Evolutionary conservation across 176 grass and related monocot genomes (phyloP), one percentile per base, ranked within the genome.

Genomic region (Eragrostis nindensis): DNA sequence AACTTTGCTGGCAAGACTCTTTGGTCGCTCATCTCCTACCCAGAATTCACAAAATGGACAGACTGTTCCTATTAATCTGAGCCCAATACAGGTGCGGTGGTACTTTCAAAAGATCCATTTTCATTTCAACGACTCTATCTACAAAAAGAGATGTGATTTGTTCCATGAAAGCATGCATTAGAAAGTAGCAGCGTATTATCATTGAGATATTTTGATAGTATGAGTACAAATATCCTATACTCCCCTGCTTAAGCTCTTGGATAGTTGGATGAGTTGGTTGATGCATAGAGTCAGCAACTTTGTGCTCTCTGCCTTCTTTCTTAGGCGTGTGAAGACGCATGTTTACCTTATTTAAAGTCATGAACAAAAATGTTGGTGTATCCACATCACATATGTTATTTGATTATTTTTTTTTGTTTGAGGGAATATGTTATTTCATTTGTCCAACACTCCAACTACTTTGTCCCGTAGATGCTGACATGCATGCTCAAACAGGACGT

Each of bases 1-100:
- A 54, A 85, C 82, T 22, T 80, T 79, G 19, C 71, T 93, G 36
- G 68, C 78, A 76, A 93, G 74, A 72, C 49, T 87, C 48, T 83
- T 90, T 62, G 69, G 84, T 41, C 73, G 25, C 59, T 85, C 87
- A 44, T 81, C 53, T 68, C 32, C 29, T 70, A 27, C 73, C 43
- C 78, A 70, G 53, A 82, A 39, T 68, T 83, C 84, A 84, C 57
- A 77, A 73, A 70, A 73, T 68, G 65, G 72, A 76, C 77, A 85
- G 24, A 66, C 73, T 36, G 12, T 83, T 76, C 67, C 53, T 66
- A 13, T 89, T 74, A 61, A 66, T 87, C 78, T 90, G 61, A 90
- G 85, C 87, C 78, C 82, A 16, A 65, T 90, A 61, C 91, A 93
- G 91, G 91, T 93, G 79, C 1, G 18, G 18, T 59, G 36, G 9